Evolutionary conservation across 1,284 basidiomycete genomes (phyloP), one percentile per base, ranked within the genome.

Genomic region (Cutaneotrichosporon dermatis): DNA sequence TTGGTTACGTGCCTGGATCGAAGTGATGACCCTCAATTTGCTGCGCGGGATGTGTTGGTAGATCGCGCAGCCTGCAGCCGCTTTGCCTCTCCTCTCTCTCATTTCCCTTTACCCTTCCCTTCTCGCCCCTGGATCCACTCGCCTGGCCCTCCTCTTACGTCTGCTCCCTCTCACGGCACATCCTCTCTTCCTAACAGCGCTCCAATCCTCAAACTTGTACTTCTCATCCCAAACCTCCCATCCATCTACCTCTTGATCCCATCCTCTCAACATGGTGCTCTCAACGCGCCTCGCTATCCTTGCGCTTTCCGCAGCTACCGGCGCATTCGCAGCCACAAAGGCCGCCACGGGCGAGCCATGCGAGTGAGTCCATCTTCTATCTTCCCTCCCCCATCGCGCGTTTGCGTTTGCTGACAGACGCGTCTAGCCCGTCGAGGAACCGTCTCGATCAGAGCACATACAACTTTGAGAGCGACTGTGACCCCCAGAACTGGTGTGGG

Each of bases 391-490:
- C 45, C 45, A 16, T 44, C 6, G n/a, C 43, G 10, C 16, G 41
- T 33, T 35, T 25, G 39, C 39, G 39, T 40, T 40, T 8, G 9
- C 39, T 8, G 9, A 8, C 39, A 40, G 16, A 13, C 13, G 41
- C 54, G 33, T 36, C 6, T 54, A 76, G 75, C 45, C 71, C 69
- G 54, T 46, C 55, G n/a, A 70, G 75, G 76, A 88, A 85, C 71
- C 84, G 86, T 59, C 83, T 92, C 40, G 85, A 89, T 73, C 74
- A 80, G 12, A 85, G 85, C 63, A 89, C 88, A 11, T 88, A 84
- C 76, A 85, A 88, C 70, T 88, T 91, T 77, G 83, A 83, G 74
- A 83, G 83, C 63, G 88, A 92, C 70, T 92, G 90, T 78, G 84
- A 88, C 71, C 78, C 84, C 0, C 80, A 81, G 59, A 86, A 83